phyloP scores from a whole-genome alignment of 352 stramenopile species.

The Detonula confervacea region DNA sequence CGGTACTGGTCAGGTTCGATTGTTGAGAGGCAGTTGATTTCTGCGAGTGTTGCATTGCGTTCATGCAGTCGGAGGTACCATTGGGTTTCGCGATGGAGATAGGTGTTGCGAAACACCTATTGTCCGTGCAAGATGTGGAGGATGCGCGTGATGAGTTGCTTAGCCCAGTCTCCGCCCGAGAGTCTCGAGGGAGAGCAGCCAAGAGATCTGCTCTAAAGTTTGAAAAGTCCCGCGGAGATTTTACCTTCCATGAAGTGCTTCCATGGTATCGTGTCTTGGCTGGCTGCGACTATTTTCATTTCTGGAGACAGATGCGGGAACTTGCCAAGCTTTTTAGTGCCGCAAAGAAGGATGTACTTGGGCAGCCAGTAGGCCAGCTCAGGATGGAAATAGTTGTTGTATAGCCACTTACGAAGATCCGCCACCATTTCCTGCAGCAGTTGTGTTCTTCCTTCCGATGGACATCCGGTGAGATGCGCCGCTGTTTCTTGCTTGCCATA shows the following conservation, averaged over 20 bases:
- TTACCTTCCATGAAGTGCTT: background rate
- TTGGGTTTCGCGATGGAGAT: conserved; percentile 5
- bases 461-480: too few species aligned
- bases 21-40: background rate
- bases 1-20: background rate
- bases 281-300: background rate
- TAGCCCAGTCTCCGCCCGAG: background rate
- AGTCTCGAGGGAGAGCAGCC: background rate
- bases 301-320: background rate
- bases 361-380: background rate
- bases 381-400: background rate
- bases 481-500: too few species aligned
- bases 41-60: background rate
- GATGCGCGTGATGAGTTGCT: background rate
- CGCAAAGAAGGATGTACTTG: background rate
- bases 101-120: conserved; percentile 11
- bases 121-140: background rate
- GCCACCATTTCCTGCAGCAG: too few species aligned
- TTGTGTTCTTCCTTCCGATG: too few species aligned
- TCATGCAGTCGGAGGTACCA: background rate
- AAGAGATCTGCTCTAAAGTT: background rate
- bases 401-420: background rate
- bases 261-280: background rate
- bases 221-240: background rate
- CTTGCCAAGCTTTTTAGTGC: background rate